Conservation (phyloP, 306 rosid genomes). For the Alnus glutinosa region DNA sequence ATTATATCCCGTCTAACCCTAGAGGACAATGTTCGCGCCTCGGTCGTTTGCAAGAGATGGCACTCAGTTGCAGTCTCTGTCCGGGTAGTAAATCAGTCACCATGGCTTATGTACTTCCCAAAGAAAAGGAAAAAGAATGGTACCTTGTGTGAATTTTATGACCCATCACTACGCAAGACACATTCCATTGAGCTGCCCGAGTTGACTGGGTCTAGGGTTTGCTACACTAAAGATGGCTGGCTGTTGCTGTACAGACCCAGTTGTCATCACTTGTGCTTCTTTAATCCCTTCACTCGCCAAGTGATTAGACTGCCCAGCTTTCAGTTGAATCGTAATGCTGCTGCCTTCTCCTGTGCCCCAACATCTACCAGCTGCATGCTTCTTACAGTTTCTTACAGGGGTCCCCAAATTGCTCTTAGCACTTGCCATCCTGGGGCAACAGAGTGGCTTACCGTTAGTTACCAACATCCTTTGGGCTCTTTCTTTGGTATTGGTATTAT, state of each 20-base stretch:
- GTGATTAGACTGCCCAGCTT: constrained; percentile 69
- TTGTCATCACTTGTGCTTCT: constrained; percentile 65
- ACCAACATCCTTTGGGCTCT: constrained; percentile 75
- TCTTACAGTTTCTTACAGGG: constrained; percentile 72
- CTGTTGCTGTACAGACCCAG: constrained; percentile 66
- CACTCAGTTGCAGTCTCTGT: constrained; percentile 60
- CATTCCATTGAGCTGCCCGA: constrained; percentile 62
- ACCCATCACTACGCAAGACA: constrained; percentile 64
- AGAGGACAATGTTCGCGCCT: constrained; percentile 61
- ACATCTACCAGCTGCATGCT: constrained; percentile 67
- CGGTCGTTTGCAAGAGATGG: constrained; percentile 83
- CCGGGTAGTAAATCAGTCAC: constrained; percentile 67
- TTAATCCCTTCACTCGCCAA: constrained; percentile 66
- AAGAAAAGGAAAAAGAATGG: no score
- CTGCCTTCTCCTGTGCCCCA: constrained; percentile 83
- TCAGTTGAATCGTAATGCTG: constrained; percentile 71
- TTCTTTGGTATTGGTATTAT: constrained; percentile 60
- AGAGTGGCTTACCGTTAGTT: constrained; percentile 70
- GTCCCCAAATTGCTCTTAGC: constrained; percentile 73
- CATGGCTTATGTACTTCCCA: constrained; percentile 77
- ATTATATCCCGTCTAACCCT: constrained; percentile 48
- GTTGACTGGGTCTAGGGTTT: constrained; percentile 67
- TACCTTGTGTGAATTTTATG: constrained; percentile 61
- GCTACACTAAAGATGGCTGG: constrained; percentile 88
- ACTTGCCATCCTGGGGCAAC: constrained; percentile 75